Percentiles rank a stretch among this genome's conserved stretches.
These are phyloP conservation scores for Platanthera guangdongensis DNA, from an alignment of 106 monocot species.

Conservation along the genomic window DNA sequence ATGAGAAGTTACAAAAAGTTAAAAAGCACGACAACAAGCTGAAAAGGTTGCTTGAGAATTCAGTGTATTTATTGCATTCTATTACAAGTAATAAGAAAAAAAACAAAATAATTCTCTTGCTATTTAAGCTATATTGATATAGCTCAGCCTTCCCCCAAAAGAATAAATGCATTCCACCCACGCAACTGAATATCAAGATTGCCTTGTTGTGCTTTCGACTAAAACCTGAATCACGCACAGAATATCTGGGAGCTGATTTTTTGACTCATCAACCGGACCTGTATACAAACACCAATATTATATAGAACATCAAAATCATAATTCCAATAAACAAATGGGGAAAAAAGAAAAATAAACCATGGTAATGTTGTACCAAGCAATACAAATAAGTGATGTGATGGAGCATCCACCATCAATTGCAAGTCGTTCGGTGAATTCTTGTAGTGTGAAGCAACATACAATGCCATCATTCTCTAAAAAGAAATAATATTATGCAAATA, in stretches of 20 bases:
- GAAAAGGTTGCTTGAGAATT: no score
- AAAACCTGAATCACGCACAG: conserved; percentile 90
- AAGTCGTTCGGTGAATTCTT: conserved; percentile 99
- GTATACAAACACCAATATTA: conserved; percentile 15
- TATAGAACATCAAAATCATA: not conserved
- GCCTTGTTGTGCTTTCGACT: not conserved
- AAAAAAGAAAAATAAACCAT: not conserved
- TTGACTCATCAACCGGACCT: conserved; percentile 93
- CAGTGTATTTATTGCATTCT: no score
- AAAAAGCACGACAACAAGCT: no score
- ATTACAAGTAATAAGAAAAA: no score
- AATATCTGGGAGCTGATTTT: conserved; percentile 93
- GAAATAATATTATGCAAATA: conserved; percentile 5
- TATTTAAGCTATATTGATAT: no score
- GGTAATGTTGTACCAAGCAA: conserved; percentile 62
- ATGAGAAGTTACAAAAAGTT: no score
- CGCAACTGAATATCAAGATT: not conserved
- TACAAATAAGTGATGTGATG: conserved; percentile 96
- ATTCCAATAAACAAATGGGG: not conserved
- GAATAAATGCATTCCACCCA: not conserved
- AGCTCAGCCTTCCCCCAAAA: not conserved
- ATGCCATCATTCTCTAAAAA: conserved; percentile 91
- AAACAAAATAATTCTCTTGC: no score
- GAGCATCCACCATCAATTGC: conserved; percentile 99
- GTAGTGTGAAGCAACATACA: conserved; percentile 98